A percentile compares a stretch with the other conserved stretches of the same genome.
phyloP scores from a whole-genome alignment of 2,329 filamentous ascomycete genomes.

The Pestalotiopsis sp. region DNA sequence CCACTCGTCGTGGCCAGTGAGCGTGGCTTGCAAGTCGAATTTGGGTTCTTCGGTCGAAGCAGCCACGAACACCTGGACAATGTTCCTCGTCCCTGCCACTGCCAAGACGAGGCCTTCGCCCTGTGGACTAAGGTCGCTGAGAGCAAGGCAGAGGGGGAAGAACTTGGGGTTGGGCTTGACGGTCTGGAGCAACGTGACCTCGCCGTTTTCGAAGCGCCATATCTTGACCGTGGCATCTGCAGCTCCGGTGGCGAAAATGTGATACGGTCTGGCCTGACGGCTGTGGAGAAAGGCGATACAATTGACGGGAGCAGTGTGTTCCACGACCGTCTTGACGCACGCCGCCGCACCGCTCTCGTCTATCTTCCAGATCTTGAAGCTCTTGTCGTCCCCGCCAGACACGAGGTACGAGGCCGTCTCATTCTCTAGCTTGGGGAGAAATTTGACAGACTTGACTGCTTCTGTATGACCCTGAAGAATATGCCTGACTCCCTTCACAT shows the following conservation, averaged over 20 bases:
- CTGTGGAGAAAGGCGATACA: constrained; percentile 51
- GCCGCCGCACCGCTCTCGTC: constrained; percentile 29
- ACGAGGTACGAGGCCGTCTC: constrained; percentile 60
- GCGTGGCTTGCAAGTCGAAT: constrained; percentile 73
- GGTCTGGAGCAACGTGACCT: constrained; percentile 61
- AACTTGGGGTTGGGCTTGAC: constrained; percentile 75
- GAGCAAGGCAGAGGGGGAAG: constrained; percentile 76
- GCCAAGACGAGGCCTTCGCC: constrained; percentile 67
- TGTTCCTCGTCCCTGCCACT: constrained; percentile 79
- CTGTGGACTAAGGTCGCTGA: constrained; percentile 58
- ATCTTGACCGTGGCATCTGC: constrained; percentile 72
- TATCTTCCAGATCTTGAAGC: constrained; percentile 69
- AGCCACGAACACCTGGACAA: constrained; percentile 77
- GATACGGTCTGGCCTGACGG: constrained; percentile 22
- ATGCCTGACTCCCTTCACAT: constrained; percentile 57
- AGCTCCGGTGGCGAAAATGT: constrained; percentile 70
- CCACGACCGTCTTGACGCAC: constrained; percentile 57
- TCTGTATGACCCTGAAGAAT: constrained; percentile 77
- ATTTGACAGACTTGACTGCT: constrained; percentile 80
- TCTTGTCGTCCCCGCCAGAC: constrained; percentile 80
- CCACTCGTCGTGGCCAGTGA: constrained; percentile 94
- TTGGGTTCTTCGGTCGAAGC: constrained; percentile 39
- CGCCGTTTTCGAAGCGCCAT: constrained; percentile 64
- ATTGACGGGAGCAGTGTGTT: constrained; percentile 77
- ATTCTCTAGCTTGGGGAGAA: constrained; percentile 56